Conservation (phyloP, 129 eudicot species). For the Daucus carota region DH1_v3.0 NC_030381.2:18836001-18836500, state of each 20-base stretch:
- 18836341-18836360: constrained; percentile 40
- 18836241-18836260: background rate
- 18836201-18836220: constrained; percentile 33
- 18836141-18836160: constrained; percentile 30
- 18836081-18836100: constrained; percentile 48
- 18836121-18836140: constrained; percentile 60
- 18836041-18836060: constrained; percentile 12
- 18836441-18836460: background rate
- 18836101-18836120: constrained; percentile 65
- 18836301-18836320: constrained; percentile 22
- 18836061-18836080: constrained; percentile 42
- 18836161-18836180: constrained; percentile 38
- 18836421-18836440: constrained; percentile 35
- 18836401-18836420: constrained; percentile 29
- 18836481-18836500: background rate
- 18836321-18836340: constrained; percentile 38
- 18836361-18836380: constrained; percentile 44
- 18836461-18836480: background rate
- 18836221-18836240: constrained; percentile 38
- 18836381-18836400: constrained; percentile 51
- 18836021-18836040: constrained; percentile 8
- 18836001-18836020: constrained; percentile 4
- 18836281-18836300: background rate
- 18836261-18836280: background rate
- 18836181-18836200: constrained; percentile 32